These are phyloP conservation scores for Rhizophagus prolifer DNA, from an alignment of 192 early-diverging fungal species.

Conservation along the genomic window DNA sequence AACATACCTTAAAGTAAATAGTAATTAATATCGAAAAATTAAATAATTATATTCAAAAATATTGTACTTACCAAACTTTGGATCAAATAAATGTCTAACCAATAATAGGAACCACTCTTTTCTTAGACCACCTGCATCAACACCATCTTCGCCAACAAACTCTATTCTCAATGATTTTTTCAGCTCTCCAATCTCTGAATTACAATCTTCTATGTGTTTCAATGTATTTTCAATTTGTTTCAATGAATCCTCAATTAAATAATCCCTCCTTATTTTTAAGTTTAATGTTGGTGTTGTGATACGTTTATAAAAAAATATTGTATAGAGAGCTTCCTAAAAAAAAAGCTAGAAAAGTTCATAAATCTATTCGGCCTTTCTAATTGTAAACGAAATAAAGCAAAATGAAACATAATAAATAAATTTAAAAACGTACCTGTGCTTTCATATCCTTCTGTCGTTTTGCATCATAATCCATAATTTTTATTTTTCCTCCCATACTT, in stretches of 20 bases:
- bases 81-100: slow-evolving; percentile 89
- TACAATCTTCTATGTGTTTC: slow-evolving; percentile 51
- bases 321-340: slow-evolving; percentile 60
- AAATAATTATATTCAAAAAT: background rate
- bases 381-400: slow-evolving; percentile 22
- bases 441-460: slow-evolving; percentile 76
- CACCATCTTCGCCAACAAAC: slow-evolving; percentile 92
- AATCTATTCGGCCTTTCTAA: slow-evolving; percentile 24
- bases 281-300: slow-evolving; percentile 56
- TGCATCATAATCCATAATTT: slow-evolving; percentile 76
- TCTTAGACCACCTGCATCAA: slow-evolving; percentile 94
- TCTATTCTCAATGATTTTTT: slow-evolving; percentile 91
- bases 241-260: slow-evolving; percentile 74
- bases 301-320: slow-evolving; percentile 54
- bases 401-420: background rate
- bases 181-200: slow-evolving; percentile 70
- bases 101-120: slow-evolving; percentile 98
- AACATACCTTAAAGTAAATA: slow-evolving; percentile 59
- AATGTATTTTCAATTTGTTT: slow-evolving; percentile 65
- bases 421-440: slow-evolving; percentile 35
- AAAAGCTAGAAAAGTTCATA: background rate
- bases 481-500: slow-evolving; percentile 72
- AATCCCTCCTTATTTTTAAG: slow-evolving; percentile 59
- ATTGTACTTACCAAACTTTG: slow-evolving; percentile 66
- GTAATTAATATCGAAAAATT: slow-evolving; percentile 26